A percentile compares a stretch with the other conserved stretches of the same genome.
These are phyloP conservation scores for Marchantia polymorpha DNA, from an alignment of 225 moss, liverwort and hornwort genomes.

Conservation along the genomic window DNA sequence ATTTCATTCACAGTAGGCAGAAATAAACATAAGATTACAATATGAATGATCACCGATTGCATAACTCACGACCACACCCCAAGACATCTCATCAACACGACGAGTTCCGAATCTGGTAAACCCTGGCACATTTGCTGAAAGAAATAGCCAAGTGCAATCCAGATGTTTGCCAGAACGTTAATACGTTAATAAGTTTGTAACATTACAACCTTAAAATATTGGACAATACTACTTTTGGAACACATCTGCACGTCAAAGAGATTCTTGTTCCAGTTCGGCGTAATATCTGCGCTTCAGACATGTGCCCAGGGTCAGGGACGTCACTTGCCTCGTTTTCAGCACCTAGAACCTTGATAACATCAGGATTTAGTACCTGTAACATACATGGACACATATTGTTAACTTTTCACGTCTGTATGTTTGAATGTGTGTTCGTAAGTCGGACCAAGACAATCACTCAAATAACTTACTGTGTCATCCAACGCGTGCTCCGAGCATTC, in stretches of 20 bases:
- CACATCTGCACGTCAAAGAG: constrained; percentile 77
- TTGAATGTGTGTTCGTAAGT: constrained; percentile 5
- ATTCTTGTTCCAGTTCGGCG: constrained; percentile 68
- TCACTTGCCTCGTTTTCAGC: neutral
- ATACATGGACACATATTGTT: neutral
- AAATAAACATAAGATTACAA: too few relatives aligned
- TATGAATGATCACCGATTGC: too few relatives aligned
- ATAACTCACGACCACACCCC: too few relatives aligned
- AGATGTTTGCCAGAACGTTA: too few relatives aligned
- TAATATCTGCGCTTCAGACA: constrained; percentile 21
- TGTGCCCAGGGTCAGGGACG: too few relatives aligned
- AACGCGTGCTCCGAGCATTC: constrained; percentile 63
- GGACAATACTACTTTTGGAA: constrained; percentile 48
- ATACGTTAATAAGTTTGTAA: too few relatives aligned
- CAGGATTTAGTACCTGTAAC: constrained; percentile 55
- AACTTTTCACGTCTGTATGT: too few relatives aligned
- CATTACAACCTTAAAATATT: constrained; percentile 5
- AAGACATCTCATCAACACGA: too few relatives aligned
- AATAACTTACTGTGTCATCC: constrained; percentile 52
- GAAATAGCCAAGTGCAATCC: too few relatives aligned
- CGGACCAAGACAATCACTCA: neutral
- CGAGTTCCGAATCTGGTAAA: too few relatives aligned
- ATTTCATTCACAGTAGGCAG: too few relatives aligned
- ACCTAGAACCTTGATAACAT: constrained; percentile 21
- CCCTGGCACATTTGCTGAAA: too few relatives aligned